Evolutionary conservation across 768 basidiomycete genomes (phyloP).

Genomic region (Termitomyces sp.): DNA sequence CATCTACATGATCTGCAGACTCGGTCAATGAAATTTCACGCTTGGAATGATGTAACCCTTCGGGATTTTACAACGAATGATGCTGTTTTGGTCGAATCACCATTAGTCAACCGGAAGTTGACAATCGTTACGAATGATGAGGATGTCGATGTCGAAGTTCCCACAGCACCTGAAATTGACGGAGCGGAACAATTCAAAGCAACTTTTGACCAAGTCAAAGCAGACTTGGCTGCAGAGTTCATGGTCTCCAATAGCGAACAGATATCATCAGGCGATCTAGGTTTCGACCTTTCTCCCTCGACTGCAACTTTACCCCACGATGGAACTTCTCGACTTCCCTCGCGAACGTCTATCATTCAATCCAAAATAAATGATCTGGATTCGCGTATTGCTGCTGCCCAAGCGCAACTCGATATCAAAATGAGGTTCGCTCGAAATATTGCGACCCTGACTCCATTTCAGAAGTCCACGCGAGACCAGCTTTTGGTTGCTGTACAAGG

Average conservation of each 20-base stretch:
- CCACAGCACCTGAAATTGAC: constrained; percentile 50
- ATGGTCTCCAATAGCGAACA: constrained; percentile 20
- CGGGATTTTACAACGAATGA: constrained; percentile 29
- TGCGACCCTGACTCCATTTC: constrained; percentile 83
- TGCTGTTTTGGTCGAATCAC: constrained; percentile 16
- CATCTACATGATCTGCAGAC: constrained; percentile 67
- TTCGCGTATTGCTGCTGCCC: constrained; percentile 42
- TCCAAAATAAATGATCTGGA: constrained; percentile 64
- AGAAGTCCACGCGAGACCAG: constrained; percentile 73
- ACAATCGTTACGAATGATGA: constrained; percentile 22
- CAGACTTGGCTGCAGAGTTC: constrained; percentile 61
- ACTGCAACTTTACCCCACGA: constrained; percentile 8
- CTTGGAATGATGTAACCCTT: constrained; percentile 39
- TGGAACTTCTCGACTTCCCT: constrained; percentile 30
- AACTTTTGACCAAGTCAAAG: constrained; percentile 84
- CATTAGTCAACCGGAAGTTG: constrained; percentile 20
- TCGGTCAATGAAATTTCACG: constrained; percentile 21
- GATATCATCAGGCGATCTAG: constrained; percentile 2
- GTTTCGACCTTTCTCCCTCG: constrained; percentile 4
- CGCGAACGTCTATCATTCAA: constrained; percentile 53
- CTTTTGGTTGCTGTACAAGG: constrained; percentile 56
- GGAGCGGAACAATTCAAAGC: constrained; percentile 68
- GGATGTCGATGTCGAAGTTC: constrained; percentile 35
- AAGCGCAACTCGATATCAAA: constrained; percentile 58
- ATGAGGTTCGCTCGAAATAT: constrained; percentile 77